Evolutionary conservation across 148 eudicot genomes (phyloP), one percentile per base, ranked within the genome.

Genomic region (Rhododendron griersonianum): DNA sequence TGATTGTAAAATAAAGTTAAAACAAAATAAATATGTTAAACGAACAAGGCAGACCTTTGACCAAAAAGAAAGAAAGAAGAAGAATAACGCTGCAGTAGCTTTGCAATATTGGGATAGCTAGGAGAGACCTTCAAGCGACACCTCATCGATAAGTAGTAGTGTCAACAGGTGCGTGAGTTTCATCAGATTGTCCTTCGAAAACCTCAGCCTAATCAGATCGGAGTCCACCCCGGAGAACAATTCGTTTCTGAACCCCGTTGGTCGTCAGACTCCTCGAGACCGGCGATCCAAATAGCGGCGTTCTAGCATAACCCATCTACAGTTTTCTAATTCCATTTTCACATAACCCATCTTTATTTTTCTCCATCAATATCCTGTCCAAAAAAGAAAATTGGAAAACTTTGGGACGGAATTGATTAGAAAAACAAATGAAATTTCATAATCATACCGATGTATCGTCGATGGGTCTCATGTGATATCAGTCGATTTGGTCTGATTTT

Each of bases 231-330:
- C 95, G 45, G 95, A 94, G 8, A 84, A 80, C 23, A 95, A 93
- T 23, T 80, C 86, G 3, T 65, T 87, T 3, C 44, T 91, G 16
- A 92, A 93, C 98, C 98, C 1, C 98, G 93, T 90, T 92, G 96
- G 4, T 92, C 96, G 1, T 96, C 98, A 30, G 98, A 96, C 78
- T 93, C 98, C 18, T 89, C 98, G 1, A 93, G 91, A 88, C 96
- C 89, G 23, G 95, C 93, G 5, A 92, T 96, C 7, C 84, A 87
- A 11, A 82, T 90, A 5, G 87, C 90, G 4, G 73, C 90, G 13
- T 44, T 10, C 78, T 45, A 86, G 44, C 80, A 35, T 35, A 35
- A 35, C 37, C 37, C 37, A 35, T 35, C 37, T 35, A 35, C 37
- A 35, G 37, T 35, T 35, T 35, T 35, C 37, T 35, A 35, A 35